Base-by-base conservation (phyloP, 371 early-diverging fungal species). In the Dentiscutata heterogama region DNA sequence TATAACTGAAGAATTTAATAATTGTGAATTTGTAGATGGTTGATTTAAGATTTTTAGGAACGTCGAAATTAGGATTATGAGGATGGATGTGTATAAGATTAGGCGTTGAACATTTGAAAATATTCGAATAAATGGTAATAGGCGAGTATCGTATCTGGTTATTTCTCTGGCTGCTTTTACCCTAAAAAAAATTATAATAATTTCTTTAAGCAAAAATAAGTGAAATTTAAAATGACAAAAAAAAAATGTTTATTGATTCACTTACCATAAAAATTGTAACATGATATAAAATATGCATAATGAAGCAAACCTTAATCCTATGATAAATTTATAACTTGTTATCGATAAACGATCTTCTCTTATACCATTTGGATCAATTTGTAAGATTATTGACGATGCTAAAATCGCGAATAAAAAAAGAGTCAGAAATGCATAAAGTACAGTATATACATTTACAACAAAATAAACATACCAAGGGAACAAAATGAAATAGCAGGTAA, bases 111-210 rank as follows among this genome's bases (percentile, higher is more conserved):
- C 18, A 10, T 25, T 63, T 31, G 64, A 63, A 31, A 63, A 11
- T 14, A 29, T 35, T 46, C 50, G 25, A 35, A 64, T 22, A 16
- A n/a, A 2, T 2, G 56, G 11, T 78, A 39, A 63, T 25, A 63
- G 46, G 8, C 25, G 20, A 22, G 20, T 61, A 25, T 63, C 63
- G 22, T 39, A 63, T 46, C 25, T 18, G 11, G 29, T 50, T 64
- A 61, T 78, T 46, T 63, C 64, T 78, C 20, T 50, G 6, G 78
- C 20, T 2, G 64, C 78, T 78, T n/a, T 78, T 35, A 46, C 29
- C 78, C 78, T 63, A n/a, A 25, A 3, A 22, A 31, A 60, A 27
- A 31, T 77, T 61, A 25, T 16, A 39, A 39, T 77, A 58, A 2
- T 63, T 14, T 22, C 7, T 25, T 77, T 77, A 31, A 77, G 61